phyloP scores from a whole-genome alignment of 805 yeast species.

The Metschnikowia borealis region DNA sequence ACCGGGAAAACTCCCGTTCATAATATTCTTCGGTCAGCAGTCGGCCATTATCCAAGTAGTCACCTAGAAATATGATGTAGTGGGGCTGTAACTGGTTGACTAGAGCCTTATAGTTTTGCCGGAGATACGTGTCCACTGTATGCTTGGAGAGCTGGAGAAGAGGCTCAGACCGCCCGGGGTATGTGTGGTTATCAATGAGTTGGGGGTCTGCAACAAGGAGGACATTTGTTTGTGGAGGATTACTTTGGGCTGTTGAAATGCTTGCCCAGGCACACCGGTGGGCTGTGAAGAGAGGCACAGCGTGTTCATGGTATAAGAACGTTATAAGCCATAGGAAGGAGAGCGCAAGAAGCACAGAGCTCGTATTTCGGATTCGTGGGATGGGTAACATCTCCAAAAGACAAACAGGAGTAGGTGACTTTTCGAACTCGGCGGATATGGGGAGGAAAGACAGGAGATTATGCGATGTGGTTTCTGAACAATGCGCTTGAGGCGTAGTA shows the following conservation, averaged over 20 bases:
- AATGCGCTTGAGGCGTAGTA: too few relatives aligned
- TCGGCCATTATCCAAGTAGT: constrained; percentile 41
- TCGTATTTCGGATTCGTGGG: constrained; percentile 21
- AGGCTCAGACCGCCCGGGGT: constrained; percentile 34
- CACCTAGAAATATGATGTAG: constrained; percentile 39
- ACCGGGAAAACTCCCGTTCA: constrained; percentile 26
- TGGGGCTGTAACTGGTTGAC: constrained; percentile 31
- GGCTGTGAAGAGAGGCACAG: constrained; percentile 26
- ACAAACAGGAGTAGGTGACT: neutral
- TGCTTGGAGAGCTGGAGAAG: constrained; percentile 35
- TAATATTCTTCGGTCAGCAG: constrained; percentile 30
- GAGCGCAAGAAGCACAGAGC: constrained; percentile 24
- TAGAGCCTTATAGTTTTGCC: constrained; percentile 35
- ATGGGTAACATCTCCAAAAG: neutral
- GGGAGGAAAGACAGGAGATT: neutral
- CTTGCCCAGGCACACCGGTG: constrained; percentile 31
- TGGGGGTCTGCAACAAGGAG: constrained; percentile 43
- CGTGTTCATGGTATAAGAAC: constrained; percentile 32
- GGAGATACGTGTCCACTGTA: constrained; percentile 37
- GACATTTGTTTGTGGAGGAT: constrained; percentile 22
- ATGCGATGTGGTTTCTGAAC: neutral
- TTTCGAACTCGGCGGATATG: too few relatives aligned
- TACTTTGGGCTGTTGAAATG: neutral
- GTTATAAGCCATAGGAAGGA: constrained; percentile 26
- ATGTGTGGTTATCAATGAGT: constrained; percentile 42